Evolutionary conservation across 352 stramenopile genomes (phyloP), one percentile per base, ranked within the genome.

Genomic region (Pythium brassicae): DNA sequence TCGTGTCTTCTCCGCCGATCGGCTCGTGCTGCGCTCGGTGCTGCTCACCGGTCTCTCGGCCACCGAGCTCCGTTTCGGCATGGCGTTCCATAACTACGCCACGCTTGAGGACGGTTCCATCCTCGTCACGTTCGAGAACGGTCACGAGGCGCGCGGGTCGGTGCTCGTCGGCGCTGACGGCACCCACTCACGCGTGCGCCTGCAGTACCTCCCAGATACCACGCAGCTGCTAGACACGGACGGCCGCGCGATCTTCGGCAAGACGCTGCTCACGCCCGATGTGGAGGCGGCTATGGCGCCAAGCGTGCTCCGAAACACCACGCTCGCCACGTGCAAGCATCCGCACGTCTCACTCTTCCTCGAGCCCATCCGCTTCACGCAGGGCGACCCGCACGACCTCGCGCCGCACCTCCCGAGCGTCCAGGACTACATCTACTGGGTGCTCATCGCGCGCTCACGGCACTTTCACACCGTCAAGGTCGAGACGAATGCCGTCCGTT

Each of bases 191-290:
- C 73, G 78, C 4, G 74, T 89, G 46, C 76, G 76, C 3, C 63
- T 66, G 3, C 78, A 89, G 53, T 82, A 84, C 56, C 53, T 86
- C 9, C 78, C 78, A 0, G 56, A 63, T 17, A 63, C 66, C 2
- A 53, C 73, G 9, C 72, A 63, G 6, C 56, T 89, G 15, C 57
- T 89, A 9, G 78, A 89, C 62, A 86, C 74, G 19, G 78, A 87
- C 45, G 75, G 74, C 15, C 66, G 73, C 1, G 78, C 74, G 14
- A 86, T 89, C 55, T 89, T 87, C 62, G 78, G 78, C 37, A 89
- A 87, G 62, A 87, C 78, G 4, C 63, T 66, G 3, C 51, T 86
- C 29, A 76, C 74, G 1, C 65, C 74, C 0, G 74, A 80, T 51
- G 65, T 89, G n/a, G 71, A 83, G 34, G 59, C 51, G 58, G 72